Base-by-base conservation (phyloP, 2,329 filamentous ascomycete species). In the Dactylellina cionopaga region DNA sequence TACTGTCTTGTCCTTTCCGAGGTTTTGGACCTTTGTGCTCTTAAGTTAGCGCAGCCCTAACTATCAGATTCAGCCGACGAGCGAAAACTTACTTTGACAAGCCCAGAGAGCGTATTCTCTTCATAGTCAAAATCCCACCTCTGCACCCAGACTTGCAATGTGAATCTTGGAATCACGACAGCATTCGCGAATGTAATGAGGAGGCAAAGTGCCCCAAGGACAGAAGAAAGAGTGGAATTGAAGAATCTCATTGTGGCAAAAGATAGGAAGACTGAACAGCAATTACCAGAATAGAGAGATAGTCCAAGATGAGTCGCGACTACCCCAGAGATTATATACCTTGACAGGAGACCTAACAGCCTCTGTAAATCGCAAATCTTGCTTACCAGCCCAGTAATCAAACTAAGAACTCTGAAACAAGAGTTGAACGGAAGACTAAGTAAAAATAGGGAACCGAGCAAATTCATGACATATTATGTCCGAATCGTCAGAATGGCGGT, bases 221-320 rank as follows among this genome's bases (percentile, higher is more conserved):
- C 15, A 25, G 62, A 58, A 15, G 62, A 58, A 41, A 66, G 55
- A 37, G 46, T 51, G 19, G n/a, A n/a, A n/a, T n/a, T n/a, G n/a
- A n/a, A n/a, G n/a, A 66, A 58, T 33, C 35, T 56, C 62, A 66
- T 66, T 35, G 54, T 58, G 62, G 25, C 24, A 17, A 31, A 58
- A 29, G 5, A 10, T 15, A 13, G 25, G 27, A 41, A 25, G 22
- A 25, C 5, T 37, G 51, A 41, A 55, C 33, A 41, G 35, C 33
- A 58, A 58, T 58, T 65, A 27, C 31, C 19, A 22, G 29, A 47
- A 41, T 41, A 5, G 13, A 25, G 55, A 37, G 9, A 17, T 15
- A 10, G 24, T 24, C 19, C n/a, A 27, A 46, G 11, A 15, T 29
- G 10, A 41, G 17, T n/a, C 5, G 27, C 15, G 17, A 27, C 13